Evolutionary conservation across 1,139 yeast species (phyloP).

Genomic region (Saccharomycopsis hybrid): DNA sequence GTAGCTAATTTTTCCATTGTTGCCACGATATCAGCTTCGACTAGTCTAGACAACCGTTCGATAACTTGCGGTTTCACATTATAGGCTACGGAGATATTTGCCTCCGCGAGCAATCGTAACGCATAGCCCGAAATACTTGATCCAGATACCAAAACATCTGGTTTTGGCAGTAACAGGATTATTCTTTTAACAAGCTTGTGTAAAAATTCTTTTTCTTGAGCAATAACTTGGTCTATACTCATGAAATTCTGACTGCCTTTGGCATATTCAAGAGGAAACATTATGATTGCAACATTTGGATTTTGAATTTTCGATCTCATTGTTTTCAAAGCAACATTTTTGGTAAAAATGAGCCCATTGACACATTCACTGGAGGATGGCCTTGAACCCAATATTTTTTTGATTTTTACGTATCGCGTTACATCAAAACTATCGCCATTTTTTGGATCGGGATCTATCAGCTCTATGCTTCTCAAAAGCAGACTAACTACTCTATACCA

Average conservation of each 20-base stretch:
- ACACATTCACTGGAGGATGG: slow-evolving; percentile 53
- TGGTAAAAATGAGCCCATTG: slow-evolving; percentile 82
- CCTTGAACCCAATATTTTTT: slow-evolving; percentile 71
- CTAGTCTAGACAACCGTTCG: slow-evolving; percentile 70
- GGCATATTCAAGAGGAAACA: slow-evolving; percentile 85
- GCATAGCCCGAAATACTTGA: slow-evolving; percentile 85
- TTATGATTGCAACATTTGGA: slow-evolving; percentile 75
- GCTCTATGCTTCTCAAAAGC: slow-evolving; percentile 29
- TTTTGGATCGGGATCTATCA: slow-evolving; percentile 47
- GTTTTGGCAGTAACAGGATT: slow-evolving; percentile 51
- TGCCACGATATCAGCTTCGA: slow-evolving; percentile 73
- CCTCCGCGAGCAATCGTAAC: slow-evolving; percentile 58
- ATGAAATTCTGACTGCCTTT: slow-evolving; percentile 66
- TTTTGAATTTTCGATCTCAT: slow-evolving; percentile 61
- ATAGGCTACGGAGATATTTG: slow-evolving; percentile 72
- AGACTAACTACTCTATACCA: slow-evolving; percentile 25
- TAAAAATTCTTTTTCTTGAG: slow-evolving; percentile 84
- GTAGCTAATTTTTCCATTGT: slow-evolving; percentile 60
- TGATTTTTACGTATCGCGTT: slow-evolving; percentile 80
- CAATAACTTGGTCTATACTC: slow-evolving; percentile 75
- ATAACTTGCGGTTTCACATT: slow-evolving; percentile 80
- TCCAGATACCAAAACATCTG: slow-evolving; percentile 75
- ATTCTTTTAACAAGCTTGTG: slow-evolving; percentile 77
- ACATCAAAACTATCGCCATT: slow-evolving; percentile 76
- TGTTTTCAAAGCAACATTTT: slow-evolving; percentile 69